Base-by-base conservation (phyloP, 2,329 filamentous ascomycete genomes). In the Microsporum ferrugineum region DNA sequence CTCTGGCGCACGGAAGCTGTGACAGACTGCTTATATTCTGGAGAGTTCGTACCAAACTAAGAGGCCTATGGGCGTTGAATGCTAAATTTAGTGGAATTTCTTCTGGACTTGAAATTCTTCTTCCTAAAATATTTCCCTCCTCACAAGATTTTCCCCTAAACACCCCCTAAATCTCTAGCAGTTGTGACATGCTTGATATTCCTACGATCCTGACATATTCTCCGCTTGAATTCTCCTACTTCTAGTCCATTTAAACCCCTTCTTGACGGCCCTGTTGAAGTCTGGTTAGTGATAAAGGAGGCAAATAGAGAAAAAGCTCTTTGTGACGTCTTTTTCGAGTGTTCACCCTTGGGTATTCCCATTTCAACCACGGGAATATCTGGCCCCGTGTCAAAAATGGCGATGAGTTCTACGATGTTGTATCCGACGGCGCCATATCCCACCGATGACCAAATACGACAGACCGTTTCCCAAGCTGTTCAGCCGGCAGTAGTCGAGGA, bases 401-500 rank as follows among this genome's bases (percentile, higher is more conserved):
- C 45, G n/a, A 47, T 47, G 45, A 5, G 23, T 14, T 51, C 45
- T 8, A 51, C 45, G 5, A 14, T 51, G 10, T 12, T 51, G 8
- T 51, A 51, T 51, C 10, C 23, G 10, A 27, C 45, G 8, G 4
- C 45, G 12, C 23, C 45, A 29, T 51, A 51, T 29, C 6, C 45
- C 23, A 4, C 23, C 3, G 45, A 51, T 12, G 45, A 31, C 3
- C 45, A 29, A 12, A 51, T 51, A 10, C 23, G 45, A 14, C 45
- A 29, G 27, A 14, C 45, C 7, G 27, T 51, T 12, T 29, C 45
- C 27, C 45, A 49, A 29, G 10, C 45, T 10, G 27, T 49, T 72
- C 3, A 14, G 14, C 71, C 72, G 72, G 66, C 72, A 73, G 66
- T 74, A 71, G 74, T 76, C 68, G 3, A 23, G 17, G 64, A 67